Percentiles rank a stretch among this genome's conserved stretches.
Evolutionary conservation across 306 rosid species (phyloP).

Genomic region (Dalbergia oliveri): DNA sequence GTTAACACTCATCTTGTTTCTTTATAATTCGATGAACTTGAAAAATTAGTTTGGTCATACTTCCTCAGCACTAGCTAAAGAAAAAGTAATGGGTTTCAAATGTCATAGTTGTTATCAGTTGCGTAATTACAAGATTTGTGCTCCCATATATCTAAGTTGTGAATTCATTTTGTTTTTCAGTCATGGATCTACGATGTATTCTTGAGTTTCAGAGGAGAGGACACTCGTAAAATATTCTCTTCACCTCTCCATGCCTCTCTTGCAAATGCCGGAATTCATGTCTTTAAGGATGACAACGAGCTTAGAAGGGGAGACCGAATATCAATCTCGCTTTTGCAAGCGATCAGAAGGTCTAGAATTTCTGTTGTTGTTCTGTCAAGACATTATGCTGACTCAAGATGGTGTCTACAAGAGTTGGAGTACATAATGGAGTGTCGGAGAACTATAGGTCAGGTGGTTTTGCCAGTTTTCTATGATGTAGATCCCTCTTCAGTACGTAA

Average conservation of each 20-base stretch:
- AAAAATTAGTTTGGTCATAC: neutral
- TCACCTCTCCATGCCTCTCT: neutral
- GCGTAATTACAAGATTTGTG: neutral
- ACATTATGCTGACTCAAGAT: neutral
- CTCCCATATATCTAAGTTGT: neutral
- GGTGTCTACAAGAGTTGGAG: slow-evolving; percentile 9
- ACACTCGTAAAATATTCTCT: neutral
- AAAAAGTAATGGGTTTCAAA: neutral
- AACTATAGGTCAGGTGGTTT: neutral
- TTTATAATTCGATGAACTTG: neutral
- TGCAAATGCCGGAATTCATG: neutral
- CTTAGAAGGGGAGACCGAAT: neutral
- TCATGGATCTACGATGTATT: neutral
- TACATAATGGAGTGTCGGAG: slow-evolving; percentile 2
- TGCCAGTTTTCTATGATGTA: slow-evolving; percentile 35
- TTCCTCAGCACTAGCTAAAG: neutral
- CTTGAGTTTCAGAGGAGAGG: neutral
- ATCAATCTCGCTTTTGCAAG: neutral
- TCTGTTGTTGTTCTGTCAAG: slow-evolving; percentile 13
- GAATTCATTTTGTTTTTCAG: neutral
- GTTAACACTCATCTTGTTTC: neutral
- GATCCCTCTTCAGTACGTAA: slow-evolving; percentile 17
- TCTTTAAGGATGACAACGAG: neutral
- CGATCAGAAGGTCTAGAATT: slow-evolving; percentile 27
- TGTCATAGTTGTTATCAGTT: neutral